Conservation (phyloP, 306 rosid species). For the Purshia tridentata region DNA sequence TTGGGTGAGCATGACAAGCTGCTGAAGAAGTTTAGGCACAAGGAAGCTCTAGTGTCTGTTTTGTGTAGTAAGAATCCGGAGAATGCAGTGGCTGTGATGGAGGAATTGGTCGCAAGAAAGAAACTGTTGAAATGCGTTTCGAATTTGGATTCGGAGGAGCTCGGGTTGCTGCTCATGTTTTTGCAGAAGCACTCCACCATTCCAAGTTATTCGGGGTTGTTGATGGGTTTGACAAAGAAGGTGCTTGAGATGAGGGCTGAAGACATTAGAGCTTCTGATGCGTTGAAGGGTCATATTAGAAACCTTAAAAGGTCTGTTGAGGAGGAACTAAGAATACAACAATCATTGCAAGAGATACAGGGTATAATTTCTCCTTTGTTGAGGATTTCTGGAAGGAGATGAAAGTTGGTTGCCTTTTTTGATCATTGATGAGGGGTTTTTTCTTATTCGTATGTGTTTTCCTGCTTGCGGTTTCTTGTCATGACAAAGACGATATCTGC, state of each 20-base stretch:
- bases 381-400: conserved; percentile 75
- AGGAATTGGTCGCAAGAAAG: conserved; percentile 81
- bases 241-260: conserved; percentile 66
- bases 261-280: conserved; percentile 54
- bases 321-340: conserved; percentile 76
- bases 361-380: conserved; percentile 83
- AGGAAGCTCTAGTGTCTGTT: conserved; percentile 70
- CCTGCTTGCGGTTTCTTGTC: conserved; percentile 3
- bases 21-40: conserved; percentile 82
- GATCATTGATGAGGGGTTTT: conserved; percentile 5
- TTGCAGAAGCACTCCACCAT: conserved; percentile 58
- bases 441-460: not conserved
- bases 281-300: conserved; percentile 45
- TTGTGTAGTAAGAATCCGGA: conserved; percentile 62
- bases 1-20: conserved; percentile 67
- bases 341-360: conserved; percentile 69
- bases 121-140: conserved; percentile 58
- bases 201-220: conserved; percentile 59
- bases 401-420: conserved; percentile 19
- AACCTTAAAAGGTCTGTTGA: conserved; percentile 73
- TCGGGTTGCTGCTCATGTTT: conserved; percentile 54
- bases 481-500: conserved; percentile 13
- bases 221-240: conserved; percentile 70
- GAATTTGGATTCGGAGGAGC: conserved; percentile 63
- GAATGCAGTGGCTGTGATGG: conserved; percentile 79